Conservation (phyloP, 2,329 filamentous ascomycete genomes). For the Neonectria sp. region DNA sequence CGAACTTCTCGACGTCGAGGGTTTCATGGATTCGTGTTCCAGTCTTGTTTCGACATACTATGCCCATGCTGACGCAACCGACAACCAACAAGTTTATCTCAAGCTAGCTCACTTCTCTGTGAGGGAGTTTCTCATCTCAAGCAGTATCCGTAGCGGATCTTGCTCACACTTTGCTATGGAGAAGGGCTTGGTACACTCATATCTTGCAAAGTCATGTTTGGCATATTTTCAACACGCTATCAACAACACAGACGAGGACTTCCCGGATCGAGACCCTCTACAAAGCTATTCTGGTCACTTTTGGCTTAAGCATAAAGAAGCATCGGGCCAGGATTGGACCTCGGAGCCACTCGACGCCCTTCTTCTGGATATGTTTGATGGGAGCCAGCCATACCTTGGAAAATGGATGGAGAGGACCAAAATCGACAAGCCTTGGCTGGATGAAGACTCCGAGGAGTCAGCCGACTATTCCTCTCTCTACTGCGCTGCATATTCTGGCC, state of each 20-base stretch:
- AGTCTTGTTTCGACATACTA: slow-evolving; percentile 6
- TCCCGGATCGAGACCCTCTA: neutral
- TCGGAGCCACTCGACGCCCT: neutral
- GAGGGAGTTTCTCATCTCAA: slow-evolving; percentile 2
- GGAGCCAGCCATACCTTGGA: neutral
- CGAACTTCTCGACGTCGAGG: neutral
- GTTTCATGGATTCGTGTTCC: neutral
- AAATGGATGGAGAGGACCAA: neutral
- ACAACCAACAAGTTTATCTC: neutral
- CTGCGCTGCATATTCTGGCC: neutral
- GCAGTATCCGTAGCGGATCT: neutral
- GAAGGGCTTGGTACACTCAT: slow-evolving; percentile 1
- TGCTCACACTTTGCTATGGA: slow-evolving; percentile 4
- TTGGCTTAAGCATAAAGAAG: slow-evolving; percentile 2
- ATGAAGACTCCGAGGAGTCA: neutral
- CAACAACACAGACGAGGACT: neutral
- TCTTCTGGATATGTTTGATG: neutral
- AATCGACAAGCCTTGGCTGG: neutral
- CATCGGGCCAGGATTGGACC: neutral
- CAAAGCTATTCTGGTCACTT: neutral
- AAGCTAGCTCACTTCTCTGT: slow-evolving; percentile 3
- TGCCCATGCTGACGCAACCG: neutral
- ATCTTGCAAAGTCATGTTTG: neutral
- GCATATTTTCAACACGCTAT: neutral
- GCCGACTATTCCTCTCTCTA: neutral